A percentile compares a stretch with the other conserved stretches of the same genome.
Conservation (phyloP, 2,329 filamentous ascomycete genomes). For the Bipolaris zeicola region DNA sequence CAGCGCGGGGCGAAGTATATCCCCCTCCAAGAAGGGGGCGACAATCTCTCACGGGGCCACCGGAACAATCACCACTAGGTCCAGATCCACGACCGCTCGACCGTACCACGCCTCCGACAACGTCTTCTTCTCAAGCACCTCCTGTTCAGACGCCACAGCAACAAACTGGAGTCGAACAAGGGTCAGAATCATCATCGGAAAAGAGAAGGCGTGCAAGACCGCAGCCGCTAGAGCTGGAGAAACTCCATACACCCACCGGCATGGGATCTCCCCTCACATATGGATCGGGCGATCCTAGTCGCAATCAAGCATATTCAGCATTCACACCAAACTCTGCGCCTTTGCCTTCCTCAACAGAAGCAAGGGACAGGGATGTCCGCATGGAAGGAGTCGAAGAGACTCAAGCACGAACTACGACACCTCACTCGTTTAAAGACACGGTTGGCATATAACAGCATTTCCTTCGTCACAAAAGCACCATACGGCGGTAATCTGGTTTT, state of each 20-base stretch:
- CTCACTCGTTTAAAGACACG: constrained; percentile 52
- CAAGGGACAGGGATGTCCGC: constrained; percentile 41
- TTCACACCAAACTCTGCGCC: constrained; percentile 47
- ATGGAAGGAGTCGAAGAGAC: constrained; percentile 49
- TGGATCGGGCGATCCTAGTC: constrained; percentile 36
- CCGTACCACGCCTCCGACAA: constrained; percentile 37
- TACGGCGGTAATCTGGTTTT: constrained; percentile 47
- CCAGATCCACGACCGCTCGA: constrained; percentile 33
- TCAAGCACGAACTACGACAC: constrained; percentile 48
- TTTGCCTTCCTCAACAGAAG: constrained; percentile 40
- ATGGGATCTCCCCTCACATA: constrained; percentile 41
- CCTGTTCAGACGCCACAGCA: constrained; percentile 38
- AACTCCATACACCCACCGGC: constrained; percentile 33
- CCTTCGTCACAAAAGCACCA: constrained; percentile 47
- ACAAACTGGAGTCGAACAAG: constrained; percentile 34
- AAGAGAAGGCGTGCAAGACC: constrained; percentile 43
- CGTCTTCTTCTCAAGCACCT: constrained; percentile 19
- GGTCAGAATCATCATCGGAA: constrained; percentile 44
- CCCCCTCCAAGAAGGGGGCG: constrained; percentile 45
- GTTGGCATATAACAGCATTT: constrained; percentile 51
- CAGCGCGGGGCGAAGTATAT: constrained; percentile 48
- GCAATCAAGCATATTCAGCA: constrained; percentile 39
- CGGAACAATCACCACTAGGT: constrained; percentile 29
- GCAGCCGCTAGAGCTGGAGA: constrained; percentile 42
- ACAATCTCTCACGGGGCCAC: constrained; percentile 36